Evolutionary conservation across 352 stramenopile species (phyloP).

Genomic region (Globisporangium paddicum): DNA sequence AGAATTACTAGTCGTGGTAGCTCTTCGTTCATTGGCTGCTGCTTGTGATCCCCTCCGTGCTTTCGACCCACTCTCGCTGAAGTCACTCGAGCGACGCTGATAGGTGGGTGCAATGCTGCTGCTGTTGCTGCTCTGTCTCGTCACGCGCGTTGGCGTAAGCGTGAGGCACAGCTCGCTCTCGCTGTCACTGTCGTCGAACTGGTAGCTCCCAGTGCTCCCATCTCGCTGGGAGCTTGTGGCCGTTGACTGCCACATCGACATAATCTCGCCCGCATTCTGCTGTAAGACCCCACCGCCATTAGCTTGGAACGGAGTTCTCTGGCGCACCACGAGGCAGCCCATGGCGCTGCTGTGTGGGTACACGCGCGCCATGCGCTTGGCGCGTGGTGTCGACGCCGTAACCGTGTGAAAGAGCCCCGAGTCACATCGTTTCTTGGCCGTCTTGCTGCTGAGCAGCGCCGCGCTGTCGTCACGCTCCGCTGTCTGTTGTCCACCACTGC

Average conservation of each 20-base stretch:
- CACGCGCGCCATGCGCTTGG: conserved; percentile 26
- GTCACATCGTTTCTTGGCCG: background rate
- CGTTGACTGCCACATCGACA: background rate
- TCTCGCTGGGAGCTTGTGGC: background rate
- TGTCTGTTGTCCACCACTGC: background rate
- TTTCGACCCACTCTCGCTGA: background rate
- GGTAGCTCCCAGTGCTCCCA: background rate
- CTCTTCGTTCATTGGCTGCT: background rate
- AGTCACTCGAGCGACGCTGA: background rate
- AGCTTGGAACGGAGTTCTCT: background rate
- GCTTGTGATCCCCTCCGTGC: background rate
- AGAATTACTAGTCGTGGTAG: too few species aligned
- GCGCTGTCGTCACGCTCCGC: background rate
- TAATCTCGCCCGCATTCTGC: background rate
- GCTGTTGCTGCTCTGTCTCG: conserved; percentile 1
- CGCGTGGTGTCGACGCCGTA: conserved; percentile 45
- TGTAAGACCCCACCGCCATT: background rate
- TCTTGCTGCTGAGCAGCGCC: background rate
- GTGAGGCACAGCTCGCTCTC: conserved; percentile 7
- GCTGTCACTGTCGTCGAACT: background rate
- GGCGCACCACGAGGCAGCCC: background rate
- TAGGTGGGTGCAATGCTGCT: background rate
- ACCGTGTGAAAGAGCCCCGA: conserved; percentile 43
- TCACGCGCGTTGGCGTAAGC: background rate
- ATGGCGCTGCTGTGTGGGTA: conserved; percentile 14